Evolutionary conservation across 116 monocot genomes (phyloP), one percentile per base, ranked within the genome.

Genomic region (Iris pallida): DNA sequence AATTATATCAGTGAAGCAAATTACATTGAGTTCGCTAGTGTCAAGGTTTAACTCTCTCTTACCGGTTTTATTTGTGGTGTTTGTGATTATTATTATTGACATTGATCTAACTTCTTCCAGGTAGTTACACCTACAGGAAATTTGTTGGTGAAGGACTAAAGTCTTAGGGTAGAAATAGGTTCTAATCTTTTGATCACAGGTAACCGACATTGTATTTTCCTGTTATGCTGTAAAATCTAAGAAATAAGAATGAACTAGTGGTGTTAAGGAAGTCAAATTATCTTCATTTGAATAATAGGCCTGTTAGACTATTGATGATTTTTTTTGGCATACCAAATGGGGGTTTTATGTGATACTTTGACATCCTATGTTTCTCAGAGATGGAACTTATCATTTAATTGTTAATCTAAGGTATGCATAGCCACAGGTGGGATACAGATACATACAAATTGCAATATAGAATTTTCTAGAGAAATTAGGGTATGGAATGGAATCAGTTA

Each of bases 101-200:
- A 71, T 64, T 79, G 13, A 75, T 52, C 30, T 10, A 20, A 58
- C n/a, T 78, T 11, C 10, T 80, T 78, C 42, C 83, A 98, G 97
- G 97, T 98, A 16, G 93, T 98, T 54, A 98, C 97, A 49, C 97
- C 97, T 59, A 78, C 90, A 20, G 88, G 80, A 70, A 90, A 92
- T 84, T 78, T 87, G 19, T 77, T 98, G 78, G 97, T 98, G 53
- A 86, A 93, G 45, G 79, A 93, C 71, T 71, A 92, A 64, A 78
- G 67, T 43, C 92, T 98, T 14, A 85, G 63, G 72, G 87, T 98
- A 6, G 93, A 90, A 71, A 62, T 83, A 8, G 97, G 97, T 58
- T 93, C 90, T 72, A 98, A 98, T 86, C 97, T 98, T 75, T 80
- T 98, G 75, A 98, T 98, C 64, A 98, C 97, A 64, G 97, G 97